These are phyloP conservation scores for Dactylonectria estremocensis DNA, from an alignment of 2,329 filamentous ascomycete genomes.

Conservation along the genomic window DNA sequence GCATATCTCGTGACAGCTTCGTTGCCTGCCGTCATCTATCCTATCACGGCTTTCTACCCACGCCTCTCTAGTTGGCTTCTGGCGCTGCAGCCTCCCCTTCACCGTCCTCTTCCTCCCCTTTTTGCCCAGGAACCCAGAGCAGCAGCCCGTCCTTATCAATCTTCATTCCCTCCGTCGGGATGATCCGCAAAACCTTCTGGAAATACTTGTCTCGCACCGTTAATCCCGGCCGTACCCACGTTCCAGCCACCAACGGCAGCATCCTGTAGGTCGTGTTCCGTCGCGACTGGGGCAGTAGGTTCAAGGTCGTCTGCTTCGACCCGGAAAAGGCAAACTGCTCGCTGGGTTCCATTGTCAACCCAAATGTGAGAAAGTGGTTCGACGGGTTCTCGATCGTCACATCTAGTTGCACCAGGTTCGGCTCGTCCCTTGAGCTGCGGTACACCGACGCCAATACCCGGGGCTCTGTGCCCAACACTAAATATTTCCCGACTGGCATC, in stretches of 20 bases:
- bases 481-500: conserved; percentile 84
- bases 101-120: conserved; percentile 38
- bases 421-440: conserved; percentile 55
- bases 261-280: conserved; percentile 82
- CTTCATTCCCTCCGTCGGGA: conserved; percentile 82
- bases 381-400: conserved; percentile 93
- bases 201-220: conserved; percentile 92
- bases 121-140: conserved; percentile 69
- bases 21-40: conserved; percentile 17
- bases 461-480: conserved; percentile 87
- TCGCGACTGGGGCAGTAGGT: conserved; percentile 86
- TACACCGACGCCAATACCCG: conserved; percentile 79
- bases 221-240: conserved; percentile 81
- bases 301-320: conserved; percentile 83
- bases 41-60: background rate
- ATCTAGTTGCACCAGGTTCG: conserved; percentile 62
- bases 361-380: conserved; percentile 94
- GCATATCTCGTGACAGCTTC: conserved; percentile 18
- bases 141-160: conserved; percentile 75
- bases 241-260: conserved; percentile 75
- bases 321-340: conserved; percentile 96
- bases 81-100: conserved; percentile 26
- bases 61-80: background rate
- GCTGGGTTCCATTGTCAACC: conserved; percentile 90
- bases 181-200: conserved; percentile 87